Evolutionary conservation across 441 rosid species (phyloP), one percentile per base, ranked within the genome.

Genomic region (Mallotus japonicus): DNA sequence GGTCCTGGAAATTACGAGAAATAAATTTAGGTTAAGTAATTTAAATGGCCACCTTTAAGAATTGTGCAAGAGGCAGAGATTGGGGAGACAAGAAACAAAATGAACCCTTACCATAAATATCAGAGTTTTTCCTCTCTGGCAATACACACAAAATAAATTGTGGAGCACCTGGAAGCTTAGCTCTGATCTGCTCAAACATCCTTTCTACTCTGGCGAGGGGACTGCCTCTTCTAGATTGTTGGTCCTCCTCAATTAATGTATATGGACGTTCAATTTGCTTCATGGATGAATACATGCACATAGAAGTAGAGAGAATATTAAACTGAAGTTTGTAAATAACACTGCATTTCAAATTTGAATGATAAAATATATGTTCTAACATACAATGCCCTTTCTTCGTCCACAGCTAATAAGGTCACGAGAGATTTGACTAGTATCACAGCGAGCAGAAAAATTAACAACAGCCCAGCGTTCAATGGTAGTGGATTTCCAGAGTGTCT

Each of bases 361-460:
- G 14, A 57, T 28, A 19, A 34, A 59, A 14, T 37, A 59, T 5
- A 51, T 16, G 12, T 3, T 69, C 20, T 62, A 77, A 85, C 96
- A 8, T 87, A 95, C 97, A 78, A 93, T 85, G 80, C 97, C 98
- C 85, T 91, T 95, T 55, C 32, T 88, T 87, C 80, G 86, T 78
- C 89, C 99, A 77, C 88, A 88, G 75, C 60, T 85, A 73, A 87
- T 86, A 73, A 95, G 90, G 62, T 92, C 98, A 65, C 93, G 91
- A 49, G 89, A 89, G 76, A 95, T 76, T 58, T 55, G 74, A 75
- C 98, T 88, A 34, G 82, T 83, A 83, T 92, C 96, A 76, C 97
- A 93, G 19, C 92, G 91, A 55, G 92, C 92, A 74, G 97, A 93
- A 80, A 96, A 96, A 84, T 93, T 96, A 76, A 93, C 98, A 44